phyloP scores from a whole-genome alignment of 208 protist species.

The Wallacemonas collosoma region DNA sequence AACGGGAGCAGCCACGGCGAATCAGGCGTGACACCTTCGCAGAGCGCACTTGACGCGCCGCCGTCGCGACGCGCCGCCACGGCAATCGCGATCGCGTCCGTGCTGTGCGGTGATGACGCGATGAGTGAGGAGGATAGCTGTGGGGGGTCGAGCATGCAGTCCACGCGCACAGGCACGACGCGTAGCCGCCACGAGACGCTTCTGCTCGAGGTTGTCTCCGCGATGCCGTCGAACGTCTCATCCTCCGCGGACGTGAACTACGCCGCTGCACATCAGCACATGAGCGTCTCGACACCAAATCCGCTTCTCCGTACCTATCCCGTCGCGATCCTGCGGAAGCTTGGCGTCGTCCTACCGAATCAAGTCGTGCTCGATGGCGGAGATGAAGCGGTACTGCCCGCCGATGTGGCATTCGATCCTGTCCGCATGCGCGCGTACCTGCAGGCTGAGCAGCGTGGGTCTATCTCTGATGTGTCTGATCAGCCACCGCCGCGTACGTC shows the following conservation, averaged over 20 bases:
- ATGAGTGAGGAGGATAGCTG: not conserved
- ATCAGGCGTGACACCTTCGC: too few species aligned
- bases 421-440: not conserved
- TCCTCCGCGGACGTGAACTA: slow-evolving; percentile 3
- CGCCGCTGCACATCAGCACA: slow-evolving; percentile 7
- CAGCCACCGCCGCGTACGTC: too few species aligned
- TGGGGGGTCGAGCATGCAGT: not conserved
- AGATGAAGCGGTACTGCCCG: slow-evolving; percentile 24
- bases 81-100: slow-evolving; percentile 7
- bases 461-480: too few species aligned
- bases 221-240: not conserved
- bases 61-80: not conserved
- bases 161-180: not conserved
- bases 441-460: not conserved
- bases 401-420: slow-evolving; percentile 35
- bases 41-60: too few species aligned
- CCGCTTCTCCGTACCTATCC: slow-evolving; percentile 45
- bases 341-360: slow-evolving; percentile 37
- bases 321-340: slow-evolving; percentile 35
- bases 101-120: not conserved
- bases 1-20: not conserved
- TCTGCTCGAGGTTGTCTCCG: not conserved
- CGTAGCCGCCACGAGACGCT: slow-evolving; percentile 11
- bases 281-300: slow-evolving; percentile 26
- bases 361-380: slow-evolving; percentile 28